phyloP scores from a whole-genome alignment of 2,329 filamentous ascomycete species.

The Colletotrichum gigasporum region DNA sequence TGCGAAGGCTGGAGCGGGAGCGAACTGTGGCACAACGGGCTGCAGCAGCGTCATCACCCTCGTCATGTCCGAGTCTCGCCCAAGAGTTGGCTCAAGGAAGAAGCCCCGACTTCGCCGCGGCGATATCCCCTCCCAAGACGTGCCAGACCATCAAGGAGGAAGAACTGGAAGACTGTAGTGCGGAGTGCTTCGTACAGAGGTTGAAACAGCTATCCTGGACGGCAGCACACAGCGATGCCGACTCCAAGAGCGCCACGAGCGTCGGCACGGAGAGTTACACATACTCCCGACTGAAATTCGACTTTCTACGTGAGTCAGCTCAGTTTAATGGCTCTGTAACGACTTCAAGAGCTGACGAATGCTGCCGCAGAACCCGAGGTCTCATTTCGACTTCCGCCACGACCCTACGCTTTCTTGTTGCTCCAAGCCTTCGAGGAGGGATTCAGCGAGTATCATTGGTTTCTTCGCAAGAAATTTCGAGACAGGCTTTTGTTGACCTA shows the following conservation, averaged over 20 bases:
- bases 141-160: not conserved
- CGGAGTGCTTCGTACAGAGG: conserved; percentile 32
- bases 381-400: conserved; percentile 29
- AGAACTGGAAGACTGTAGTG: conserved; percentile 26
- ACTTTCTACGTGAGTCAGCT: conserved; percentile 27
- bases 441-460: conserved; percentile 35
- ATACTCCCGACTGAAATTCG: conserved; percentile 32
- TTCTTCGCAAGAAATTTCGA: conserved; percentile 26
- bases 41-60: not conserved
- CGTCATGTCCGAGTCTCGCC: not conserved
- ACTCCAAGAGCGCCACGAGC: not conserved
- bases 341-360: too few relatives aligned
- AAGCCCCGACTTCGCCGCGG: not conserved
- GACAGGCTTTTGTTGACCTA: conserved; percentile 29
- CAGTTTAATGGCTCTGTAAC: not conserved
- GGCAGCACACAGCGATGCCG: not conserved
- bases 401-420: conserved; percentile 31
- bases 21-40: not conserved
- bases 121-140: not conserved
- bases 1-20: conserved; percentile 26
- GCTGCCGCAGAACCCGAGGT: conserved; percentile 18
- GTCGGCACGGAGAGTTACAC: conserved; percentile 18
- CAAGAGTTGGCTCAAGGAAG: not conserved
- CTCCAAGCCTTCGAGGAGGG: conserved; percentile 32
- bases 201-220: conserved; percentile 21